Conservation (phyloP, 164 flowering plant species). For the Nelumbo lutea region DNA sequence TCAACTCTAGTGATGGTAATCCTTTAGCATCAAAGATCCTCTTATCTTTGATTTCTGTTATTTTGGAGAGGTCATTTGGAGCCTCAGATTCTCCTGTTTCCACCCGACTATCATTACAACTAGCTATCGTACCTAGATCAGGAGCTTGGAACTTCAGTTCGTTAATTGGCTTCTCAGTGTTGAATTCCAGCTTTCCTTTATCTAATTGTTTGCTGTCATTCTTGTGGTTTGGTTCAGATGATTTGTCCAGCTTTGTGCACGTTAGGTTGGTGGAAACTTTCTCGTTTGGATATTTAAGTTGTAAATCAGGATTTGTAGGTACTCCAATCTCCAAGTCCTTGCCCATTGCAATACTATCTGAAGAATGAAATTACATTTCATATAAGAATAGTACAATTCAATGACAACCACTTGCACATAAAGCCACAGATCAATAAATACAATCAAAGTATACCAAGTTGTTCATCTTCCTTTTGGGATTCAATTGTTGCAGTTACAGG, state of each 20-base stretch:
- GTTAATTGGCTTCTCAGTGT: conserved; percentile 17
- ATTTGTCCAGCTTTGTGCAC: conserved; percentile 21
- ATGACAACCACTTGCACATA: neutral
- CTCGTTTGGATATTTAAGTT: conserved; percentile 26
- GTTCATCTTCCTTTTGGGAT: conserved; percentile 25
- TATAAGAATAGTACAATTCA: neutral
- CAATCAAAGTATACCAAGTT: conserved; percentile 31
- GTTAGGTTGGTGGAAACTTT: conserved; percentile 14
- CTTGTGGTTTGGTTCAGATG: conserved; percentile 16
- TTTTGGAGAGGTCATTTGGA: conserved; percentile 22
- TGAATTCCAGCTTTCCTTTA: conserved; percentile 19
- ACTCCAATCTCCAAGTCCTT: conserved; percentile 43
- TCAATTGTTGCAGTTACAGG: conserved; percentile 25
- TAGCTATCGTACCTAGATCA: conserved; percentile 18
- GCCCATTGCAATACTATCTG: conserved; percentile 44
- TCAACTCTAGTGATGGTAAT: conserved; percentile 47
- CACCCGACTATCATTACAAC: conserved; percentile 15
- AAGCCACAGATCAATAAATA: neutral
- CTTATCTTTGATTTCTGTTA: conserved; percentile 26
- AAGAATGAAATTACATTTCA: conserved; percentile 4
- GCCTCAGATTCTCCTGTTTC: conserved; percentile 22
- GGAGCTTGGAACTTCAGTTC: conserved; percentile 18
- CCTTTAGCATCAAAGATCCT: conserved; percentile 22
- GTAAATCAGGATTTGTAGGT: conserved; percentile 26
- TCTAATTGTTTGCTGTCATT: conserved; percentile 22